Evolutionary conservation across 208 protist genomes (phyloP).

Genomic region (Porcisia hertigi): DNA sequence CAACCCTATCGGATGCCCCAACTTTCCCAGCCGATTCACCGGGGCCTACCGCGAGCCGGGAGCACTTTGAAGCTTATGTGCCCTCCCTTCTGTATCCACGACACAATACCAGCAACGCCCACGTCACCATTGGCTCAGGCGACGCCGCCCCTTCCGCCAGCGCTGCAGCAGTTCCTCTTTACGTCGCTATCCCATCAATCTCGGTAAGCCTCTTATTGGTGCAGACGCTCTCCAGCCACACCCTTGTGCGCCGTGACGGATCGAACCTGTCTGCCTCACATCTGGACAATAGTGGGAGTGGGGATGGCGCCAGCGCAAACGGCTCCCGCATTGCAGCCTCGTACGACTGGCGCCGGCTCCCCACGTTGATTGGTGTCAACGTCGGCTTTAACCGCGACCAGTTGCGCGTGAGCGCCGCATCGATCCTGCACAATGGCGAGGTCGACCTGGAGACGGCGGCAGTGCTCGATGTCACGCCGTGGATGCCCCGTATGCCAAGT

Average conservation of each 20-base stretch:
- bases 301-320: conserved; percentile 8
- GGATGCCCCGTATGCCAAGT: conserved; percentile 56
- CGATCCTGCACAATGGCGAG: conserved; percentile 66
- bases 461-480: conserved; percentile 60
- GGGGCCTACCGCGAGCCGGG: background rate
- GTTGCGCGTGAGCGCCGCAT: conserved; percentile 69
- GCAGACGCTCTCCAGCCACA: conserved; percentile 47
- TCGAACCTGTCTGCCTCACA: conserved; percentile 13
- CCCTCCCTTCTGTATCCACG: conserved; percentile 10
- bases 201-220: conserved; percentile 39
- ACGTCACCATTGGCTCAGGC: background rate
- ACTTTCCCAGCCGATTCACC: background rate
- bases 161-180: conserved; percentile 3
- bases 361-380: conserved; percentile 61
- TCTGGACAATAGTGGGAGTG: conserved; percentile 5
- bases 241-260: conserved; percentile 18
- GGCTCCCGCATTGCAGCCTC: conserved; percentile 18
- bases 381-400: conserved; percentile 48
- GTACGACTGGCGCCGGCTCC: conserved; percentile 58
- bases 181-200: conserved; percentile 14
- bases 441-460: conserved; percentile 66
- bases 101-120: no score
- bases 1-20: background rate
- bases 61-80: conserved; percentile 16
- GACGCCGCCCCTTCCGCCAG: background rate